Percentiles rank a stretch among this genome's conserved stretches.
These are phyloP conservation scores for Lodderomyces margitis DNA, from an alignment of 1,139 yeast genomes.

Conservation along the genomic window DNA sequence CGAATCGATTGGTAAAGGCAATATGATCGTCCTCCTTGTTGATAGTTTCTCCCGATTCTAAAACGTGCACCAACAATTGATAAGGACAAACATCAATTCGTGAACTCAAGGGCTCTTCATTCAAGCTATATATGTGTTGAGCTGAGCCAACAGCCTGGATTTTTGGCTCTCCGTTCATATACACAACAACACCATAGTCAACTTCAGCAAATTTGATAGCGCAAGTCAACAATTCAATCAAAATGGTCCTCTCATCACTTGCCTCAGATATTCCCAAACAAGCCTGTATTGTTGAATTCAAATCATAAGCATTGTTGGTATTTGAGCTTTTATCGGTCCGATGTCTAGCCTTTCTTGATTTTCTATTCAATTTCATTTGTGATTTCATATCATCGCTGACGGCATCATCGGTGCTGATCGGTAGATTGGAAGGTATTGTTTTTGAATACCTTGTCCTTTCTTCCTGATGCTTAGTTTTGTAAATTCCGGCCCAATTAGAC, in stretches of 20 bases:
- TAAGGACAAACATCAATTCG: slow-evolving; percentile 48
- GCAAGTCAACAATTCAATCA: slow-evolving; percentile 39
- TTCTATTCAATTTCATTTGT: slow-evolving; percentile 6
- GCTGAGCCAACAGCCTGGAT: slow-evolving; percentile 47
- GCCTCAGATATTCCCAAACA: slow-evolving; percentile 53
- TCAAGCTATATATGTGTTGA: slow-evolving; percentile 32
- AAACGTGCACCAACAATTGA: slow-evolving; percentile 37
- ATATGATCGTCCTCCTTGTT: slow-evolving; percentile 38
- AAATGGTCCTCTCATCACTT: slow-evolving; percentile 37
- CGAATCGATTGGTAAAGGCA: slow-evolving; percentile 34
- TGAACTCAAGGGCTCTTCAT: slow-evolving; percentile 39
- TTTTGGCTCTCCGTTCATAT: slow-evolving; percentile 35
- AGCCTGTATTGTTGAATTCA: slow-evolving; percentile 37
- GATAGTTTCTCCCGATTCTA: slow-evolving; percentile 38
- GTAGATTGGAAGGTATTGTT: slow-evolving; percentile 2
- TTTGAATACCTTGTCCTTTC: background rate
- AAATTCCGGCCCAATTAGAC: slow-evolving; percentile 35
- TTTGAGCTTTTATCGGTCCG: slow-evolving; percentile 5
- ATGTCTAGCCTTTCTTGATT: slow-evolving; percentile 5
- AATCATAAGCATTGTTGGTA: slow-evolving; percentile 13
- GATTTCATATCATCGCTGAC: slow-evolving; percentile 3
- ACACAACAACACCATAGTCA: slow-evolving; percentile 46
- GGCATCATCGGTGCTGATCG: slow-evolving; percentile 1
- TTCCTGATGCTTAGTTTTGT: background rate
- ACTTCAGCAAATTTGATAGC: slow-evolving; percentile 43